phyloP scores from a whole-genome alignment of 495 filamentous ascomycete genomes.

The Lophiostoma macrostomum region DNA sequence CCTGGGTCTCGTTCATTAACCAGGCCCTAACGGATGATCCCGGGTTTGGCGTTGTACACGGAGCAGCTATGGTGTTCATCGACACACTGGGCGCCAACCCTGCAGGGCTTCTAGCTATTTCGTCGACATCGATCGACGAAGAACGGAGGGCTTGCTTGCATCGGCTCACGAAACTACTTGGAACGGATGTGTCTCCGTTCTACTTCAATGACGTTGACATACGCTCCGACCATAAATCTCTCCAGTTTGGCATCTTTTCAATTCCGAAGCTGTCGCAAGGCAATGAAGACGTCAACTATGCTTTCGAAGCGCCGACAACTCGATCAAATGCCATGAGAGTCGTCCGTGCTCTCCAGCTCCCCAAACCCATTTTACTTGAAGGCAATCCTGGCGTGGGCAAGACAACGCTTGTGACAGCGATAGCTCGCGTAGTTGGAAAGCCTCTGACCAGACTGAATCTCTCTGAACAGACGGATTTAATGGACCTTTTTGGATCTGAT shows the following conservation, averaged over 20 bases:
- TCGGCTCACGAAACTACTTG: constrained; percentile 65
- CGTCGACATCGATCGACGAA: constrained; percentile 52
- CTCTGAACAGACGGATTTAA: constrained; percentile 95
- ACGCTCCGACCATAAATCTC: constrained; percentile 45
- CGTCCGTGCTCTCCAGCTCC: constrained; percentile 80
- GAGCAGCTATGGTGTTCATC: constrained; percentile 92
- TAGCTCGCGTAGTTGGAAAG: constrained; percentile 73
- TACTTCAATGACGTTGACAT: constrained; percentile 59
- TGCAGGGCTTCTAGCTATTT: constrained; percentile 71
- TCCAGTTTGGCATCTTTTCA: constrained; percentile 71
- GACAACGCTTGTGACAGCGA: constrained; percentile 82
- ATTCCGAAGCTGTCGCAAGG: constrained; percentile 52
- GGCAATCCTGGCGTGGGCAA: constrained; percentile 97
- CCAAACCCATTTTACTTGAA: constrained; percentile 89
- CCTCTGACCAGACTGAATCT: constrained; percentile 90
- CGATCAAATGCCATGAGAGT: constrained; percentile 86
- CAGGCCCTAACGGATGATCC: constrained; percentile 49
- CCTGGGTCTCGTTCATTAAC: constrained; percentile 94
- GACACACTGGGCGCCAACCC: constrained; percentile 94
- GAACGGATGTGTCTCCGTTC: constrained; percentile 56
- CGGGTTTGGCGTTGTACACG: constrained; percentile 67
- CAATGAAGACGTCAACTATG: constrained; percentile 60
- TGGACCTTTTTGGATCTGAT: constrained; percentile 97
- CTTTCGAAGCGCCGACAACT: constrained; percentile 84
- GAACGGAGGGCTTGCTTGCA: constrained; percentile 71